These are phyloP conservation scores for Fusarium coicis DNA, from an alignment of 2,329 filamentous ascomycete genomes.

Conservation along the genomic window DNA sequence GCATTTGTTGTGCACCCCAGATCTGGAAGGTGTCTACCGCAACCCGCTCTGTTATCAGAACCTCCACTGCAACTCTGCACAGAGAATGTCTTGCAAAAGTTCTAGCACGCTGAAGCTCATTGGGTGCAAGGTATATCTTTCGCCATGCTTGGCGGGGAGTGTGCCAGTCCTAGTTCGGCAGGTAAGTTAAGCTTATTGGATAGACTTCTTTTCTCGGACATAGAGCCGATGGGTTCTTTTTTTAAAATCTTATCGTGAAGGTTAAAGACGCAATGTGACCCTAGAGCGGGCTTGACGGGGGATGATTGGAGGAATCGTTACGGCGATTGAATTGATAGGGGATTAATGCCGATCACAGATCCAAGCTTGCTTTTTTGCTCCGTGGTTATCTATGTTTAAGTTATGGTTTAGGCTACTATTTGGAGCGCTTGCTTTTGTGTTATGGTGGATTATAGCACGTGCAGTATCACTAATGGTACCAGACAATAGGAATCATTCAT, in stretches of 20 bases:
- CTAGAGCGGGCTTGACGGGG: background rate
- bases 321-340: background rate
- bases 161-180: constrained; percentile 15
- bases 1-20: constrained; percentile 6
- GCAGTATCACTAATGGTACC: too few species aligned
- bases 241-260: constrained; percentile 21
- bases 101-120: background rate
- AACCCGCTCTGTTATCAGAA: background rate
- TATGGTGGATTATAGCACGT: too few species aligned
- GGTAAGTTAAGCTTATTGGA: constrained; percentile 21
- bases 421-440: too few species aligned
- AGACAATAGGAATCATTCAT: too few species aligned
- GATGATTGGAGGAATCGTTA: constrained; percentile 8
- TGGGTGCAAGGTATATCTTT: background rate
- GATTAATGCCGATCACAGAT: background rate
- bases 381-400: background rate
- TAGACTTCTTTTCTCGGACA: background rate
- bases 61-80: background rate
- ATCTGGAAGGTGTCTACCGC: constrained; percentile 25
- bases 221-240: background rate
- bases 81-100: constrained; percentile 19
- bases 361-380: background rate
- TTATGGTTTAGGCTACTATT: too few species aligned
- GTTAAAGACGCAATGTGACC: constrained; percentile 18
- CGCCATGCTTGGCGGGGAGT: constrained; percentile 3